Percentiles rank a stretch among this genome's conserved stretches.
These are phyloP conservation scores for Septoria linicola DNA, from an alignment of 2,329 filamentous ascomycete species.

Conservation along the genomic window DNA sequence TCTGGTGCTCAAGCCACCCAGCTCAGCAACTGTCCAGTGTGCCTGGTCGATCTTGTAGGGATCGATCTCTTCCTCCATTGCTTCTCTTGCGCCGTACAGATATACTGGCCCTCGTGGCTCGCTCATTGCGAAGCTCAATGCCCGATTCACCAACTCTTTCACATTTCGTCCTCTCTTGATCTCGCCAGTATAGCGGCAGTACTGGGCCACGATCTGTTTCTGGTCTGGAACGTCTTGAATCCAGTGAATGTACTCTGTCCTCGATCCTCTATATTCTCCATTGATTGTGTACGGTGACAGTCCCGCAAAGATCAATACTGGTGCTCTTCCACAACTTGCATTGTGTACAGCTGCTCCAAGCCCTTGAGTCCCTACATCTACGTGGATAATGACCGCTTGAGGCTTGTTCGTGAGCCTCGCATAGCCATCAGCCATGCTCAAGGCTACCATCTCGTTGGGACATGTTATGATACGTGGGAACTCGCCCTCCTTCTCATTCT, in stretches of 20 bases:
- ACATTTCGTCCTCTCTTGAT: conserved; percentile 82
- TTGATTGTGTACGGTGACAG: conserved; percentile 74
- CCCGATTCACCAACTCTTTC: conserved; percentile 85
- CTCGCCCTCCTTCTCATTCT: conserved; percentile 61
- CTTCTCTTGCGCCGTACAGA: conserved; percentile 72
- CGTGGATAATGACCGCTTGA: conserved; percentile 76
- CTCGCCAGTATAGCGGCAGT: conserved; percentile 80
- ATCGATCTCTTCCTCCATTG: conserved; percentile 80
- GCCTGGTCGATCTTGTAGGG: conserved; percentile 68
- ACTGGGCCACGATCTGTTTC: conserved; percentile 76
- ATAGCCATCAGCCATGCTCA: conserved; percentile 76
- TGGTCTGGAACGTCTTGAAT: conserved; percentile 82
- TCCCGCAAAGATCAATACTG: conserved; percentile 75
- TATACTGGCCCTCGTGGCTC: conserved; percentile 80
- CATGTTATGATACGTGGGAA: conserved; percentile 77
- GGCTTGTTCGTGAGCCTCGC: conserved; percentile 69
- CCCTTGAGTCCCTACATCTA: conserved; percentile 79
- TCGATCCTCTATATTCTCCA: conserved; percentile 72
- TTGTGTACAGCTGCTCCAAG: conserved; percentile 78
- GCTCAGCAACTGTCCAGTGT: conserved; percentile 69
- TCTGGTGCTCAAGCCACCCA: conserved; percentile 58
- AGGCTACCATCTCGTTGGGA: conserved; percentile 82
- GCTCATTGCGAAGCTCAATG: conserved; percentile 75
- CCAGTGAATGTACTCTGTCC: conserved; percentile 85
- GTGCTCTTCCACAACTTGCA: conserved; percentile 69